Evolutionary conservation across 2,329 filamentous ascomycete genomes (phyloP).

Genomic region (Sarocladium strictum): DNA sequence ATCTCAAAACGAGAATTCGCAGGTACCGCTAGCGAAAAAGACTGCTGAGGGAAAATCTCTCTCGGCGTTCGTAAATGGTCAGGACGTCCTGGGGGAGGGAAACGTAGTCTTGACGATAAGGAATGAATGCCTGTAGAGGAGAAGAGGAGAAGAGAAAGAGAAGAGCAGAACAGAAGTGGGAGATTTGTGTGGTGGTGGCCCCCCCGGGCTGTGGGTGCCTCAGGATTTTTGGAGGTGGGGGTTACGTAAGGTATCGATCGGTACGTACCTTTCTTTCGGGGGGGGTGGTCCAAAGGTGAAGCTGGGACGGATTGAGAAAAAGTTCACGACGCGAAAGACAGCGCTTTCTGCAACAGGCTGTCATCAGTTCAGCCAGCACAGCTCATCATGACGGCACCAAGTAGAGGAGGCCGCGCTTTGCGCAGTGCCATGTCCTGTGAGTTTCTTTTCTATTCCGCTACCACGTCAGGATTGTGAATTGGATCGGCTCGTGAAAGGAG

Average conservation of each 20-base stretch:
- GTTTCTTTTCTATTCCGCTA: slow-evolving; percentile 16
- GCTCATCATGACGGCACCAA: slow-evolving; percentile 44
- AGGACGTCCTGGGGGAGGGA: slow-evolving; percentile 65
- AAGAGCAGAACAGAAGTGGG: slow-evolving; percentile 18
- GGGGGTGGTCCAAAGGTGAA: neutral
- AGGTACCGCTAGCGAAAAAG: slow-evolving; percentile 99
- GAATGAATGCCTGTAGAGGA: slow-evolving; percentile 65
- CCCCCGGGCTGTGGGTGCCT: slow-evolving; percentile 11
- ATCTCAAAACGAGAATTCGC: slow-evolving; percentile 33
- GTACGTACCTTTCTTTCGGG: slow-evolving; percentile 11
- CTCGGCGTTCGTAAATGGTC: slow-evolving; percentile 92
- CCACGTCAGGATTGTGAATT: no score
- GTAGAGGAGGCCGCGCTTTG: slow-evolving; percentile 48
- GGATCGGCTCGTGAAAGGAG: neutral
- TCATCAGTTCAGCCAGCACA: slow-evolving; percentile 14
- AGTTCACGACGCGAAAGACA: slow-evolving; percentile 17
- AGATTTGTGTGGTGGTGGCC: slow-evolving; percentile 14
- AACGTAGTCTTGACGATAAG: slow-evolving; percentile 88
- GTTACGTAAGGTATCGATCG: slow-evolving; percentile 14
- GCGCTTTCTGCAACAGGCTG: slow-evolving; percentile 4
- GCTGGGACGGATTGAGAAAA: slow-evolving; percentile 14
- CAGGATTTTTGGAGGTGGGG: slow-evolving; percentile 10
- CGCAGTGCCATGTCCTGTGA: slow-evolving; percentile 45
- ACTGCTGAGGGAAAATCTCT: slow-evolving; percentile 61
- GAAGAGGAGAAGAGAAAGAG: slow-evolving; percentile 26